A percentile compares a stretch with the other conserved stretches of the same genome.
phyloP scores from a whole-genome alignment of 352 stramenopile species.

The Globisporangium apiculatum region DNA sequence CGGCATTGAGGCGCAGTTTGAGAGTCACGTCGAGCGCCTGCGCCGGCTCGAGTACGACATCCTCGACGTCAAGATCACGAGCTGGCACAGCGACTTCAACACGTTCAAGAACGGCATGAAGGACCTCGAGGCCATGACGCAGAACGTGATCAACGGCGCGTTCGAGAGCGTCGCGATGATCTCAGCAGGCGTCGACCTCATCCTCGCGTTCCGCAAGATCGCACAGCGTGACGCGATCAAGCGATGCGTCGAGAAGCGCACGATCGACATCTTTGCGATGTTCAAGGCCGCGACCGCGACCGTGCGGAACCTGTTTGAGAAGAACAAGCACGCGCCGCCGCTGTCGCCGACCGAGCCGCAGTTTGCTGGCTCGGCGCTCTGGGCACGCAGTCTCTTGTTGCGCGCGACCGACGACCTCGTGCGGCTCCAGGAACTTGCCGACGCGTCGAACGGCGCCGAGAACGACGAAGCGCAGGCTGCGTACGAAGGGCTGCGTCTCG shows the following conservation, averaged over 20 bases:
- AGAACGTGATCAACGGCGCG: slow-evolving; percentile 93
- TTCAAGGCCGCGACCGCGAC: slow-evolving; percentile 78
- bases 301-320: slow-evolving; percentile 89
- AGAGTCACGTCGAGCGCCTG: slow-evolving; percentile 85
- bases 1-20: slow-evolving; percentile 91
- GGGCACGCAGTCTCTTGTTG: slow-evolving; percentile 86
- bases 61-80: slow-evolving; percentile 92
- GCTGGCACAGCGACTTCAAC: slow-evolving; percentile 95
- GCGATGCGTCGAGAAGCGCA: slow-evolving; percentile 91
- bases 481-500: slow-evolving; percentile 68
- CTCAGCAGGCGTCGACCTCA: slow-evolving; percentile 81
- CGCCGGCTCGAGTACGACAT: slow-evolving; percentile 91
- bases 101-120: slow-evolving; percentile 95
- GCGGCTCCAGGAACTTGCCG: slow-evolving; percentile 60
- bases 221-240: slow-evolving; percentile 91
- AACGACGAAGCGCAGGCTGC: slow-evolving; percentile 70
- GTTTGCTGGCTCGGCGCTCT: slow-evolving; percentile 90
- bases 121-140: slow-evolving; percentile 94
- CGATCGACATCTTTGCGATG: slow-evolving; percentile 89
- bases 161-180: slow-evolving; percentile 92
- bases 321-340: slow-evolving; percentile 79
- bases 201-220: slow-evolving; percentile 91
- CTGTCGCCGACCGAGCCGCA: slow-evolving; percentile 87
- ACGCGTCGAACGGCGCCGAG: slow-evolving; percentile 64
- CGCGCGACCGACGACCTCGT: slow-evolving; percentile 69